These are phyloP conservation scores for Kluyveromyces siamensis DNA, from an alignment of 805 yeast genomes.

Conservation along the genomic window DNA sequence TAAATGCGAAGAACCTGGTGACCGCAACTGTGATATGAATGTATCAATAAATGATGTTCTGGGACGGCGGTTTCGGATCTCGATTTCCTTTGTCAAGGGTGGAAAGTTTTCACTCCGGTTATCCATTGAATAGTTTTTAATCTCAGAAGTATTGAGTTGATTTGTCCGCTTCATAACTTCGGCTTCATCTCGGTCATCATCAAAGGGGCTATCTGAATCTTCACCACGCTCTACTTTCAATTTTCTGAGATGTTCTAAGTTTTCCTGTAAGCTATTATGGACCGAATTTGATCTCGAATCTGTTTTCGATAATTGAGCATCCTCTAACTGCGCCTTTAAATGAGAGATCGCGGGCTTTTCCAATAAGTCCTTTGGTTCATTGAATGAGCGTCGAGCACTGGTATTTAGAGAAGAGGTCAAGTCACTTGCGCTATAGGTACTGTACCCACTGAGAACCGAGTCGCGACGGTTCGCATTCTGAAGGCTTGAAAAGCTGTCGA, in stretches of 20 bases:
- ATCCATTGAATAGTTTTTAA: neutral
- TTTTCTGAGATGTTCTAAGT: conserved; percentile 4
- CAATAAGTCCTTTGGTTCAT: neutral
- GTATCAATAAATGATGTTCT: conserved; percentile 27
- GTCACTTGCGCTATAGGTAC: conserved; percentile 17
- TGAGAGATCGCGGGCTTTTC: neutral
- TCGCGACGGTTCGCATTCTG: neutral
- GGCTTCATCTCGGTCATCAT: conserved; percentile 6
- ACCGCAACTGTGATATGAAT: conserved; percentile 19
- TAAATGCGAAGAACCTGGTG: conserved; percentile 11
- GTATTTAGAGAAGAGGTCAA: conserved; percentile 3
- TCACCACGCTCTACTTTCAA: neutral
- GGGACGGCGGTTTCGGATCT: conserved; percentile 10
- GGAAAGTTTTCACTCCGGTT: neutral
- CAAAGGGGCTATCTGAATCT: conserved; percentile 3
- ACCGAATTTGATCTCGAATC: neutral
- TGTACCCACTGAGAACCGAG: conserved; percentile 11
- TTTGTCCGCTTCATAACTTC: neutral
- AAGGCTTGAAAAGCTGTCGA: neutral
- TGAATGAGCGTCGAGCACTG: neutral
- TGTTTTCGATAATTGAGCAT: neutral
- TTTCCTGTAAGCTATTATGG: neutral
- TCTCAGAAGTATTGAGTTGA: no score
- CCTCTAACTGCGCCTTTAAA: conserved; percentile 1
- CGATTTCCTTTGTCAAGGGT: neutral